phyloP scores from a whole-genome alignment of 495 filamentous ascomycete genomes.

The Lichina pygmaea region DNA sequence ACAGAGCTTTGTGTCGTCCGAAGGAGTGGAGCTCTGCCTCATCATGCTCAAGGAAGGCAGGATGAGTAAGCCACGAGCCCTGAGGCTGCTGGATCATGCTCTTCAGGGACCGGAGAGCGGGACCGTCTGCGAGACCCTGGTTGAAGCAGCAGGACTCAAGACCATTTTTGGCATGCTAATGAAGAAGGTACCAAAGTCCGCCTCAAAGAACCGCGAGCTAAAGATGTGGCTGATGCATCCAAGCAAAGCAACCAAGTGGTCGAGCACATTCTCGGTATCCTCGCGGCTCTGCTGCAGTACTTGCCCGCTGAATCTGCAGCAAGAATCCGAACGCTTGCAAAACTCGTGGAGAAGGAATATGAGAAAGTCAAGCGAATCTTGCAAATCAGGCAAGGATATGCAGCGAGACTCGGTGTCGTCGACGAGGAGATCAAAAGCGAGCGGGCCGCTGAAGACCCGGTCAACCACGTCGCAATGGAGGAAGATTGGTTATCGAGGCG shows the following conservation, averaged over 20 bases:
- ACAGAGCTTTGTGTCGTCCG: constrained; percentile 57
- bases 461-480: constrained; percentile 36
- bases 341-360: constrained; percentile 89
- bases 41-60: constrained; percentile 74
- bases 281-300: constrained; percentile 55
- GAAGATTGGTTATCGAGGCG: constrained; percentile 63
- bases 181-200: constrained; percentile 33
- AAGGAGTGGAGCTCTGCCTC: constrained; percentile 73
- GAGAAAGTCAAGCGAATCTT: constrained; percentile 52
- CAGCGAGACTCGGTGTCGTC: constrained; percentile 29
- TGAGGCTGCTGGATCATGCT: constrained; percentile 70
- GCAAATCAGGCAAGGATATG: constrained; percentile 43
- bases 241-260: constrained; percentile 36
- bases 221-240: constrained; percentile 3
- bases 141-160: constrained; percentile 69
- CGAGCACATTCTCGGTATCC: constrained; percentile 76
- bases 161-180: constrained; percentile 70
- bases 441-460: constrained; percentile 13
- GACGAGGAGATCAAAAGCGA: constrained; percentile 42
- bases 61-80: constrained; percentile 45
- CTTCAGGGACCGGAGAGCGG: constrained; percentile 25
- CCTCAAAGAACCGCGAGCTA: neutral
- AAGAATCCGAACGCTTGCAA: constrained; percentile 67
- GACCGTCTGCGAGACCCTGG: constrained; percentile 41
- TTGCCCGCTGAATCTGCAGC: constrained; percentile 52